Percentiles rank a stretch among this genome's conserved stretches.
Evolutionary conservation across 2,329 filamentous ascomycete species (phyloP).

Genomic region (Aspergillus sojae): DNA sequence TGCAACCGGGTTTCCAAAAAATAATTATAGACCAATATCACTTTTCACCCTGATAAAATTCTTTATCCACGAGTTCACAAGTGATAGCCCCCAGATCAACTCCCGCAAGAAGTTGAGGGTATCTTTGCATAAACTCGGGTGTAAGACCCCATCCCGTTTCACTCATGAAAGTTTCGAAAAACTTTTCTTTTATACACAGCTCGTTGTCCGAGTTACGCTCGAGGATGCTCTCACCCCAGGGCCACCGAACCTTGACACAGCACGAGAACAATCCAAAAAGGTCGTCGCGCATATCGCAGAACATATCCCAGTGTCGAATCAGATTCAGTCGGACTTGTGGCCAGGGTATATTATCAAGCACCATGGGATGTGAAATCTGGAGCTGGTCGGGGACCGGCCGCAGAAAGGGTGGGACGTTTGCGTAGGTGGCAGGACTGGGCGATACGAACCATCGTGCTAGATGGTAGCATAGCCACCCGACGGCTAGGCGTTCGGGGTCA

Average conservation of each 20-base stretch:
- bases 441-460: constrained; percentile 25
- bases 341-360: constrained; percentile 27
- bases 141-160: constrained; percentile 29
- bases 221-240: constrained; percentile 27
- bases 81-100: constrained; percentile 17
- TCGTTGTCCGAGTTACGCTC: constrained; percentile 25
- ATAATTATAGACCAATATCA: neutral
- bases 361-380: constrained; percentile 21
- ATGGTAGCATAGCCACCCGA: constrained; percentile 26
- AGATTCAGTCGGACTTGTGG: constrained; percentile 9
- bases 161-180: constrained; percentile 24
- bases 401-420: constrained; percentile 21
- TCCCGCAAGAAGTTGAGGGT: constrained; percentile 25
- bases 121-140: constrained; percentile 26
- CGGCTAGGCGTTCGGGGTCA: constrained; percentile 28
- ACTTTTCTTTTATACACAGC: constrained; percentile 20
- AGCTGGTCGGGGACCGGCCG: constrained; percentile 24
- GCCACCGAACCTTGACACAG: constrained; percentile 30
- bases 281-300: constrained; percentile 10
- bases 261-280: constrained; percentile 2
- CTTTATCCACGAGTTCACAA: neutral
- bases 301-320: constrained; percentile 4
- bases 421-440: constrained; percentile 25
- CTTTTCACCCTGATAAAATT: neutral
- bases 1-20: neutral